Base-by-base conservation (phyloP, 1,284 basidiomycete genomes). In the Chalciporus sp. region DNA sequence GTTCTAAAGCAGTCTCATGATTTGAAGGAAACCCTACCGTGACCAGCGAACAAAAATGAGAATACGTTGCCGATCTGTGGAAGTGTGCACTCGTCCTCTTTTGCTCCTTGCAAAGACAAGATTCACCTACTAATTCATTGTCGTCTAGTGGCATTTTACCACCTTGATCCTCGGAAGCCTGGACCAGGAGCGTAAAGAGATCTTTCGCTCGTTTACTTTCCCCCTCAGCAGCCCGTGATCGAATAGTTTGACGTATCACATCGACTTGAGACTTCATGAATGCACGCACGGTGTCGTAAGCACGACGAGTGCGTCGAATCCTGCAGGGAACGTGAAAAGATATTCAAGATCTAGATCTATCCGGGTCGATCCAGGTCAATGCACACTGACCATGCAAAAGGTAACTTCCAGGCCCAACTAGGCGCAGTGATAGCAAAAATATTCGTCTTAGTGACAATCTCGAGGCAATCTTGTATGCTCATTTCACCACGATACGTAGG, bases 41-140 rank as follows among this genome's bases (percentile, higher is more conserved):
- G 81, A 11, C 83, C 82, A 47, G 82, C 81, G 51, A 83, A 79
- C 45, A 85, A 61, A 60, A 83, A 70, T 7, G 76, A 61, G 59
- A 77, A 84, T 2, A 82, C 65, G 52, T 84, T 83, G 10, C 81
- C 81, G 50, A 82, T 77, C 81, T 83, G 26, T 47, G 31, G 14
- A 26, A 6, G 26, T 17, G 35, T 16, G 5, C 8, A 19, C 29
- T 53, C n/a, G 28, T 33, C 23, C 26, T 19, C 4, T 16, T n/a
- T 61, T 12, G 29, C 27, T 33, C 19, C 7, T 9, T 20, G 4
- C 27, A 20, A 47, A 47, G 17, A 19, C 11, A 19, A 41, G 14
- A 29, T 27, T 4, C 16, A 52, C 59, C 58, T 52, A 81, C 82
- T 62, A 84, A 58, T 62, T 85, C 83, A 10, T 72, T 51, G 51